Evolutionary conservation across 345 rosid genomes (phyloP).

Genomic region (Rhodamnia rubescens): DNA sequence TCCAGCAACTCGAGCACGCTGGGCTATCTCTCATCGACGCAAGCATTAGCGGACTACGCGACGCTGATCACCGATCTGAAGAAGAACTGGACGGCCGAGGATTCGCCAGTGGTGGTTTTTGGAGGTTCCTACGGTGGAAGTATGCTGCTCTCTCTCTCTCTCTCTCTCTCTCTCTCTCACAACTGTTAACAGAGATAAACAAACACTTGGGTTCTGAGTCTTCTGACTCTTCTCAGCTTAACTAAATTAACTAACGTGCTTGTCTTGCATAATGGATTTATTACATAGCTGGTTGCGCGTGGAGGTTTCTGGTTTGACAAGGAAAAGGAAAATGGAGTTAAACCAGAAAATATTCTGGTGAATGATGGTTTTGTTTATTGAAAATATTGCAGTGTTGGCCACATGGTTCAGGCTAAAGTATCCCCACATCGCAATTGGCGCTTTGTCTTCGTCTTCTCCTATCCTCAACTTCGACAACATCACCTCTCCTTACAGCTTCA

Average conservation of each 20-base stretch:
- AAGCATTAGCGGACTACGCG: conserved; percentile 72
- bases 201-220: not conserved
- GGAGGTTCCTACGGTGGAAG: conserved; percentile 94
- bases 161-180: too few relatives aligned
- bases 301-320: not conserved
- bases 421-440: conserved; percentile 64
- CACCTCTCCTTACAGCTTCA: conserved; percentile 60
- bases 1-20: conserved; percentile 39
- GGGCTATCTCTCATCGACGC: conserved; percentile 66
- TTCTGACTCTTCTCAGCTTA: not conserved
- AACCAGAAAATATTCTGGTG: not conserved
- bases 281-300: not conserved
- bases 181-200: not conserved
- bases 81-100: conserved; percentile 54
- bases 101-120: conserved; percentile 68
- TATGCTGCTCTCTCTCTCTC: conserved; percentile 6
- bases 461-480: conserved; percentile 58
- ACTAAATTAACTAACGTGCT: not conserved
- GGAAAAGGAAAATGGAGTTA: not conserved
- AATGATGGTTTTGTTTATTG: conserved; percentile 2
- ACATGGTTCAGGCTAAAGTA: conserved; percentile 85
- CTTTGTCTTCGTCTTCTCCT: conserved; percentile 80
- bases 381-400: conserved; percentile 55
- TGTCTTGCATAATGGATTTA: not conserved
- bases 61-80: conserved; percentile 53